Evolutionary conservation across 345 rosid genomes (phyloP), one percentile per base, ranked within the genome.

Genomic region (Camelina laxa): DNA sequence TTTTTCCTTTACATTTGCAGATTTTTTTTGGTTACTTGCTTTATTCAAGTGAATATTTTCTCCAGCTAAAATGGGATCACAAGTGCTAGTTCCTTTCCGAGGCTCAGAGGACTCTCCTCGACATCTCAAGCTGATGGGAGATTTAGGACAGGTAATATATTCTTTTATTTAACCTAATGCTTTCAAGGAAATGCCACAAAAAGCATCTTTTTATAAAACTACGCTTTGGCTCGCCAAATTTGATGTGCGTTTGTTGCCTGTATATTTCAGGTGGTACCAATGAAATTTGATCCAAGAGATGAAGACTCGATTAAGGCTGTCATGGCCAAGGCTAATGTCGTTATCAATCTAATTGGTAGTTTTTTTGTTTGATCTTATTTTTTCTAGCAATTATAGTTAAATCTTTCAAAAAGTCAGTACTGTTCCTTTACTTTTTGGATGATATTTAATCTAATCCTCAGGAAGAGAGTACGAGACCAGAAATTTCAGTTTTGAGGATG

Each of bases 41-140:
- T n/a, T 60, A 35, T 20, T 60, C 13, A 17, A 39, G 30, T 68
- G 48, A 4, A 14, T 68, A 3, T 57, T 58, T 70, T 45, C 10
- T 82, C 60, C 82, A 92, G 98, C 98, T 61, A 92, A 92, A 86
- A 86, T 86, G 92, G 98, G 98, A 67, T 85, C 99, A 49, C 99
- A 96, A 79, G 98, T 92, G 36, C 83, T 96, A 33, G 98, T 96
- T 80, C 99, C 99, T 60, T 96, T 92, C 72, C 88, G 98, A 49
- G 97, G 97, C 65, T 91, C 91, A 39, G 99, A 96, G 87, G 99
- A 96, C 77, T 69, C 66, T 67, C 91, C 85, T 74, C 88, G 97
- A 54, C 98, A 96, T 82, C 97, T 96, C 74, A 96, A 96, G 82
- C 79, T 95, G 91, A 92, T 92, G 99, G 99, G 99, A 64, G 99